These are phyloP conservation scores for Calendula officinalis DNA, from an alignment of 129 eudicot species.

Conservation along the genomic window DNA sequence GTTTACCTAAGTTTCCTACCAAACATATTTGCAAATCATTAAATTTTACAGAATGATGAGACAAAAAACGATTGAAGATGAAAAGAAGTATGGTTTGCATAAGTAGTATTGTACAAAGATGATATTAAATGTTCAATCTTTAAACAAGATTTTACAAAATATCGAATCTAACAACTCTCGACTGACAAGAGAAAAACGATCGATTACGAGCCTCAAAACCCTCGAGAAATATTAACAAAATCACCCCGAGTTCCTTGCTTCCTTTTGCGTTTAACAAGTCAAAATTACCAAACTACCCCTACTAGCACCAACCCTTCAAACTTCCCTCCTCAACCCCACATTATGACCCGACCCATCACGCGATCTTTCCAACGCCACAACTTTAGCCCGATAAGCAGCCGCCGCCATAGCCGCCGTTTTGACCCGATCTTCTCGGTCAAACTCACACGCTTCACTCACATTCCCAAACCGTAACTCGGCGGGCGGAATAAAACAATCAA, in stretches of 20 bases:
- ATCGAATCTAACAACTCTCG: slow-evolving; percentile 24
- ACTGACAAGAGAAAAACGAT: slow-evolving; percentile 16
- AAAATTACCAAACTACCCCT: slow-evolving; percentile 34
- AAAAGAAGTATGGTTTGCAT: slow-evolving; percentile 31
- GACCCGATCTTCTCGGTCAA: slow-evolving; percentile 50
- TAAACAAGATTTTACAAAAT: slow-evolving; percentile 32
- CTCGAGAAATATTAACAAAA: slow-evolving; percentile 43
- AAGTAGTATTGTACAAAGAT: slow-evolving; percentile 31
- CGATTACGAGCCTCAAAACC: slow-evolving; percentile 18
- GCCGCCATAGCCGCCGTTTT: slow-evolving; percentile 56
- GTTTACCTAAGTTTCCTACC: too few relatives aligned
- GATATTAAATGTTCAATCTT: slow-evolving; percentile 32
- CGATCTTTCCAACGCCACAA: slow-evolving; percentile 52
- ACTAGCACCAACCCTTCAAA: slow-evolving; percentile 24
- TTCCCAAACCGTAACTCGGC: slow-evolving; percentile 64
- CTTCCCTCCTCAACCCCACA: slow-evolving; percentile 45
- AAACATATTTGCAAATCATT: neutral
- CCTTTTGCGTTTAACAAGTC: slow-evolving; percentile 25
- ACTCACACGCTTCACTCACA: slow-evolving; percentile 55
- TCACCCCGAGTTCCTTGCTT: slow-evolving; percentile 34
- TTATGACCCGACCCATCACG: slow-evolving; percentile 35
- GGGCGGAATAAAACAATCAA: slow-evolving; percentile 90
- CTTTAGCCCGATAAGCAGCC: slow-evolving; percentile 73
- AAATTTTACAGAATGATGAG: neutral
- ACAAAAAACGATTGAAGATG: neutral